phyloP scores from a whole-genome alignment of 805 yeast genomes.

The Kuraishia piskuri region DNA sequence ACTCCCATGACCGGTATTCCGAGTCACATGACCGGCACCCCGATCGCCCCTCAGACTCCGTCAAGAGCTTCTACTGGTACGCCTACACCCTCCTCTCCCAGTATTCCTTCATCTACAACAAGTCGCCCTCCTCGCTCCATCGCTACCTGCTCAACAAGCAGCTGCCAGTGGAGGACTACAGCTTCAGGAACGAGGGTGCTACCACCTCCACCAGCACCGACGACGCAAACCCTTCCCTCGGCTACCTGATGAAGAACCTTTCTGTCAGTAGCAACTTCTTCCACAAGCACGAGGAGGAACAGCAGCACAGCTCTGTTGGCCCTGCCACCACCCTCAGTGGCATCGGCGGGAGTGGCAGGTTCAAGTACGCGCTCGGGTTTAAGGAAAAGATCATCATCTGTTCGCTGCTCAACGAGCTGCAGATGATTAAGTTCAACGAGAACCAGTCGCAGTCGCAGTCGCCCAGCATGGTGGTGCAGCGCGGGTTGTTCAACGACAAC shows the following conservation, averaged over 20 bases:
- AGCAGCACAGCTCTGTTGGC: neutral
- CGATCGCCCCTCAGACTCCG: too few relatives aligned
- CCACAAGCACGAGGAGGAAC: neutral
- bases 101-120: conserved; percentile 28
- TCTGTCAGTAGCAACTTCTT: conserved; percentile 16
- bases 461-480: conserved; percentile 11
- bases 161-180: conserved; percentile 15
- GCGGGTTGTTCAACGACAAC: conserved; percentile 22
- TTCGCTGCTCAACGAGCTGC: conserved; percentile 23
- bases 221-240: conserved; percentile 9
- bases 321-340: too few relatives aligned
- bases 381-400: conserved; percentile 19
- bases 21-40: too few relatives aligned
- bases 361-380: conserved; percentile 6
- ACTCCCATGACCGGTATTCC: too few relatives aligned
- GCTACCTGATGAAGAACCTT: conserved; percentile 15
- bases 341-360: conserved; percentile 5
- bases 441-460: conserved; percentile 10
- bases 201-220: neutral
- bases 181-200: neutral
- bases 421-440: conserved; percentile 21
- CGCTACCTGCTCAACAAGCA: conserved; percentile 17
- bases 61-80: conserved; percentile 32
- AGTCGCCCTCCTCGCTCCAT: conserved; percentile 31
- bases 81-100: conserved; percentile 38